These are phyloP conservation scores for Chlorella sp. DNA, from an alignment of 139 green algal species.

Conservation along the genomic window DNA sequence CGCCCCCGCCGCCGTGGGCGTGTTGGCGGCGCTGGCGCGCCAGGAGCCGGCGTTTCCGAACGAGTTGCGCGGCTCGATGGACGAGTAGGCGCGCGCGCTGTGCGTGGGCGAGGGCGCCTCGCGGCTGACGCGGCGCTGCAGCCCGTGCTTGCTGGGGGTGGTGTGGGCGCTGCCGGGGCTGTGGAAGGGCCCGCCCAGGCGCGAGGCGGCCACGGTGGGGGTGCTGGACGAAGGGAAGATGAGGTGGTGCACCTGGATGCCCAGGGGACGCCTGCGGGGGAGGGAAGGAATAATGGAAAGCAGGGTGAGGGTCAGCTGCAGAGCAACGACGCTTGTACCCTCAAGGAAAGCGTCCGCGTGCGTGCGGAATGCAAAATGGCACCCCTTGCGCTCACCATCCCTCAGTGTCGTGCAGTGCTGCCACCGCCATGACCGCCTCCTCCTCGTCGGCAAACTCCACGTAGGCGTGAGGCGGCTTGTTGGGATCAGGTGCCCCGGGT, in stretches of 20 bases:
- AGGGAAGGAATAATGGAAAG: too few species aligned
- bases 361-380: not conserved
- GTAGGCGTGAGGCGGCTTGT: conserved; percentile 23
- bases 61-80: too few species aligned
- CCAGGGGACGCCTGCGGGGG: not conserved
- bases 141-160: not conserved
- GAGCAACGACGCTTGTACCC: not conserved
- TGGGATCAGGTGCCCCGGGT: too few species aligned
- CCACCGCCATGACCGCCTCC: conserved; percentile 16
- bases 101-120: too few species aligned
- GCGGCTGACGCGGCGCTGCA: not conserved
- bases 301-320: too few species aligned
- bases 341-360: not conserved
- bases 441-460: conserved; percentile 47
- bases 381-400: conserved; percentile 21
- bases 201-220: too few species aligned
- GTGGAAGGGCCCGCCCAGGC: too few species aligned
- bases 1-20: too few species aligned
- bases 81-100: too few species aligned
- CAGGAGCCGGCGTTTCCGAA: too few species aligned
- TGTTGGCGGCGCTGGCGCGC: too few species aligned
- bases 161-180: too few species aligned
- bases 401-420: conserved; percentile 22
- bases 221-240: not conserved
- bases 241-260: not conserved